Conservation (phyloP, 768 basidiomycete species). For the Galerina marginata region DNA sequence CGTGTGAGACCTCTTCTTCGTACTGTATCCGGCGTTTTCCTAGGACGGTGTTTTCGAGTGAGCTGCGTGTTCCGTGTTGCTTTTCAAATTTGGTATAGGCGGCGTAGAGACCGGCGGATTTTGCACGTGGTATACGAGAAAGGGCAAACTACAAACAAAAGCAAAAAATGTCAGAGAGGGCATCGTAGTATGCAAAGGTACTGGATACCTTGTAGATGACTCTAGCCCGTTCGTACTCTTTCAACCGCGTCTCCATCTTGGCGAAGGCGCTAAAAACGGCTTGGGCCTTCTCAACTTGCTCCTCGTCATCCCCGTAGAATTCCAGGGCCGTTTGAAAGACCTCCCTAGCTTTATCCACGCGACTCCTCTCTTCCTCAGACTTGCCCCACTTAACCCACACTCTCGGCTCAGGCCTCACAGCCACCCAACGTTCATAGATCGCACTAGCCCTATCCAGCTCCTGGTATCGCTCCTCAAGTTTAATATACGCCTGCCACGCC, state of each 20-base stretch:
- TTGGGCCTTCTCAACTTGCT: slow-evolving; percentile 96
- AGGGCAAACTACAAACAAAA: slow-evolving; percentile 79
- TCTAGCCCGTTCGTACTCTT: slow-evolving; percentile 95
- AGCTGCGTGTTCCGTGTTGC: slow-evolving; percentile 88
- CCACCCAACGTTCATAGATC: slow-evolving; percentile 92
- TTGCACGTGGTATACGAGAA: slow-evolving; percentile 88
- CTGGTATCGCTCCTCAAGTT: slow-evolving; percentile 92
- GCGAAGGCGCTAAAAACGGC: slow-evolving; percentile 93
- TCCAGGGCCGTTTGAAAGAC: slow-evolving; percentile 91
- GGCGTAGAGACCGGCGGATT: slow-evolving; percentile 86
- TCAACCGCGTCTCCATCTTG: slow-evolving; percentile 95
- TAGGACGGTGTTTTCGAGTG: slow-evolving; percentile 91
- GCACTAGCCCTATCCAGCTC: slow-evolving; percentile 91
- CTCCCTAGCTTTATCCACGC: slow-evolving; percentile 77
- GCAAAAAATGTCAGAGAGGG: background rate
- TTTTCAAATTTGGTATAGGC: slow-evolving; percentile 98
- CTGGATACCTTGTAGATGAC: slow-evolving; percentile 90
- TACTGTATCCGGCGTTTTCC: slow-evolving; percentile 99
- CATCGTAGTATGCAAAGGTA: background rate
- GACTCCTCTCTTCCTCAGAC: slow-evolving; percentile 85
- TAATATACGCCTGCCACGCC: slow-evolving; percentile 99
- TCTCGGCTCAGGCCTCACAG: slow-evolving; percentile 78
- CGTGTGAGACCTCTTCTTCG: slow-evolving; percentile 92
- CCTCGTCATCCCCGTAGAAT: slow-evolving; percentile 88
- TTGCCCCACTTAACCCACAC: slow-evolving; percentile 88